These are phyloP conservation scores for Dalbergia oliveri DNA, from an alignment of 306 rosid genomes.

Conservation along the genomic window DNA sequence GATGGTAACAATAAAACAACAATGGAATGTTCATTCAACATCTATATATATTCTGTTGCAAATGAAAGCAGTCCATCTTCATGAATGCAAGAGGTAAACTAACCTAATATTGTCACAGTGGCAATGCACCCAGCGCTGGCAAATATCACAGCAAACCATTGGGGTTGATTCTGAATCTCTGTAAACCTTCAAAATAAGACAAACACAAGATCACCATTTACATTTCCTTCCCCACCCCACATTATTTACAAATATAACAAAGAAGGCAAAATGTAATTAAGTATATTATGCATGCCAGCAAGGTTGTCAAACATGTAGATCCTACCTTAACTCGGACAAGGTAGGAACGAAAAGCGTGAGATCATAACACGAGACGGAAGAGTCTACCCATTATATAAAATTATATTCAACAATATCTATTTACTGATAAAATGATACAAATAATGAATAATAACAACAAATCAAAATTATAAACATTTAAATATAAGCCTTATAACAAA, in stretches of 20 bases:
- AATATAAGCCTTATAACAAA: too few species aligned
- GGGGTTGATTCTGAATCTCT: slow-evolving; percentile 99
- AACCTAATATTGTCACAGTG: slow-evolving; percentile 97
- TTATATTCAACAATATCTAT: too few species aligned
- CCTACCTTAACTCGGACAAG: too few species aligned
- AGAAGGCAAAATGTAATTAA: slow-evolving; percentile 17
- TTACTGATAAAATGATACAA: too few species aligned
- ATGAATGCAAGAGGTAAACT: slow-evolving; percentile 32
- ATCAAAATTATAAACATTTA: too few species aligned
- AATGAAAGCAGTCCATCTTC: slow-evolving; percentile 27
- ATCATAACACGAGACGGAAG: too few species aligned
- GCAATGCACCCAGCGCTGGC: slow-evolving; percentile 99
- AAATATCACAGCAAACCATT: slow-evolving; percentile 97
- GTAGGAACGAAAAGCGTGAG: too few species aligned
- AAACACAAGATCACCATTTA: slow-evolving; percentile 36
- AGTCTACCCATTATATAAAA: too few species aligned
- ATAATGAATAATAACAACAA: too few species aligned
- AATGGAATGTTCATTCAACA: slow-evolving; percentile 1
- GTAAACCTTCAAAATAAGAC: slow-evolving; percentile 76
- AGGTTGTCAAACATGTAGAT: too few species aligned
- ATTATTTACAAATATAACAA: slow-evolving; percentile 6
- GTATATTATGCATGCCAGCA: background rate
- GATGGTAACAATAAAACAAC: slow-evolving; percentile 2
- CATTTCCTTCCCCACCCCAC: slow-evolving; percentile 12
- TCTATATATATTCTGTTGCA: slow-evolving; percentile 16